A percentile compares a stretch with the other conserved stretches of the same genome.
phyloP scores from a whole-genome alignment of 2,329 filamentous ascomycete species.

The Colletotrichum tanaceti region DNA sequence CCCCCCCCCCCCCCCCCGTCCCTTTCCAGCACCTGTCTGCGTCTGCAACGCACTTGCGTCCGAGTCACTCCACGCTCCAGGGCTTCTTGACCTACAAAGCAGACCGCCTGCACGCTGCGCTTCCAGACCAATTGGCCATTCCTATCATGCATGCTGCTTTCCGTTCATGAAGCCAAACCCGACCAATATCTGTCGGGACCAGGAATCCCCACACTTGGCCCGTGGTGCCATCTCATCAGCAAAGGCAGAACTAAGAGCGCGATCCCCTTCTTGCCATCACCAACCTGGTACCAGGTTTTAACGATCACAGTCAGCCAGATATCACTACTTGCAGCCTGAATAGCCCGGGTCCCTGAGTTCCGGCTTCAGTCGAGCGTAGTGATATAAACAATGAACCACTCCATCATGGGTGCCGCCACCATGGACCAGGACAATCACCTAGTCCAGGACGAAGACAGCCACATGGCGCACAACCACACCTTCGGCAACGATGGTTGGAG shows the following conservation, averaged over 20 bases:
- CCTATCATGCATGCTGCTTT: slow-evolving; percentile 62
- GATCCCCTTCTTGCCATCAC: slow-evolving; percentile 32
- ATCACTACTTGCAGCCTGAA: slow-evolving; percentile 17
- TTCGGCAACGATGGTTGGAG: slow-evolving; percentile 65
- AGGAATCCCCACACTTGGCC: slow-evolving; percentile 47
- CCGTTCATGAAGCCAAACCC: slow-evolving; percentile 56
- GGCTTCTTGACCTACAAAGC: slow-evolving; percentile 50
- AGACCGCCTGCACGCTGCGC: slow-evolving; percentile 48
- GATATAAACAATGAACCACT: slow-evolving; percentile 57
- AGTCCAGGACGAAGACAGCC: slow-evolving; percentile 52
- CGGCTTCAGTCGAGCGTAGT: slow-evolving; percentile 17
- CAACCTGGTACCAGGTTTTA: slow-evolving; percentile 33
- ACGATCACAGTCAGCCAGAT: slow-evolving; percentile 18
- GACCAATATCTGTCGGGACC: slow-evolving; percentile 48
- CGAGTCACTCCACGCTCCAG: slow-evolving; percentile 48
- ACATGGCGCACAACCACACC: slow-evolving; percentile 51
- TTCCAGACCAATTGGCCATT: slow-evolving; percentile 53
- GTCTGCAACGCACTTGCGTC: slow-evolving; percentile 41
- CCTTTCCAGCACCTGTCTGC: slow-evolving; percentile 44
- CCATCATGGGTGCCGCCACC: slow-evolving; percentile 57
- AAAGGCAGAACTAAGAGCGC: slow-evolving; percentile 32
- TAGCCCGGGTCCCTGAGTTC: slow-evolving; percentile 12
- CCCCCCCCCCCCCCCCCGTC: slow-evolving; percentile 45
- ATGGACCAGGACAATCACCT: slow-evolving; percentile 61
- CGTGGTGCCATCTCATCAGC: slow-evolving; percentile 38